These are phyloP conservation scores for Exophiala bonariae DNA, from an alignment of 2,329 filamentous ascomycete species.

Conservation along the genomic window DNA sequence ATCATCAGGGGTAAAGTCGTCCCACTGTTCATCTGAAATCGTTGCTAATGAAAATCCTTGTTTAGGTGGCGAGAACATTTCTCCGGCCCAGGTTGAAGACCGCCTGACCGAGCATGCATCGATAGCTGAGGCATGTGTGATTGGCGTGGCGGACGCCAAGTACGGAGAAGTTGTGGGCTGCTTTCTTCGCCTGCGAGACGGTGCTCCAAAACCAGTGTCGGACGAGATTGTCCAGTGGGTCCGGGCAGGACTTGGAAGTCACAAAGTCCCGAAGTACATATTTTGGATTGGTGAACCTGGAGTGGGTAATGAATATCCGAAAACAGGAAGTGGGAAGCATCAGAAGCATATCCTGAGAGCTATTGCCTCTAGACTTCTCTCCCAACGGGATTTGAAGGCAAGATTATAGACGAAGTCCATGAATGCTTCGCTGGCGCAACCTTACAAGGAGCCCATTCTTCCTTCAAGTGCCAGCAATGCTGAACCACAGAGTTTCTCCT, in stretches of 20 bases:
- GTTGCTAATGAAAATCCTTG: background rate
- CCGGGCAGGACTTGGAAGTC: constrained; percentile 59
- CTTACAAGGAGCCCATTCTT: no score
- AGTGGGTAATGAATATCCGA: constrained; percentile 56
- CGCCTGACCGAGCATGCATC: constrained; percentile 70
- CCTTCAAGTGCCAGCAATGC: no score
- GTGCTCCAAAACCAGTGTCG: constrained; percentile 43
- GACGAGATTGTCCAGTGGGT: constrained; percentile 65
- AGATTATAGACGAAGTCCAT: constrained; percentile 3
- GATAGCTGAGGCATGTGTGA: constrained; percentile 64
- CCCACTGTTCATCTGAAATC: background rate
- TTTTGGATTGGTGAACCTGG: constrained; percentile 70
- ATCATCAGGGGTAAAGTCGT: constrained; percentile 65
- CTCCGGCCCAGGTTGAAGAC: constrained; percentile 88
- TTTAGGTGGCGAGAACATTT: constrained; percentile 84
- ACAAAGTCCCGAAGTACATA: constrained; percentile 69
- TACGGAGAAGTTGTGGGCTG: constrained; percentile 73
- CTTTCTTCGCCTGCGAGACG: constrained; percentile 60
- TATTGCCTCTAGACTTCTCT: constrained; percentile 6
- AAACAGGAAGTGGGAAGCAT: constrained; percentile 69
- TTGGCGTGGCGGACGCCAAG: constrained; percentile 66
- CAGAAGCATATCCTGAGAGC: constrained; percentile 19
- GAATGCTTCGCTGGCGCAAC: no score
- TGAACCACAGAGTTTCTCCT: no score
- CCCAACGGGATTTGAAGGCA: constrained; percentile 6